phyloP scores from a whole-genome alignment of 441 rosid species.

The Monsonia emarginata region DNA sequence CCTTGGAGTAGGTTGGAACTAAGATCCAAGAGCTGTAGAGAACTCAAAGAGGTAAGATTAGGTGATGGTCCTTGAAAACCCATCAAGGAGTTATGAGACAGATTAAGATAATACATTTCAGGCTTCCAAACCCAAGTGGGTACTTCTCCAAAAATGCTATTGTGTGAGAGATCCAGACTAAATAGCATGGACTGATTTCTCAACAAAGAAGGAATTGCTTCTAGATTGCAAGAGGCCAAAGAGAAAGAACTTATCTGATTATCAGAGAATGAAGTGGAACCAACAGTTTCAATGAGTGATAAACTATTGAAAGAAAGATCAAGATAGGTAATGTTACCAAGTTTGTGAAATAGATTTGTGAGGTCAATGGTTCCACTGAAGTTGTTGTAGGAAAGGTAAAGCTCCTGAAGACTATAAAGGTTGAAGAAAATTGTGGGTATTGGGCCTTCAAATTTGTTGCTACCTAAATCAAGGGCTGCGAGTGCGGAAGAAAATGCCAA shows the following conservation, averaged over 20 bases:
- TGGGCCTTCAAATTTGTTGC: constrained; percentile 6
- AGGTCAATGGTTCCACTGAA: constrained; percentile 5
- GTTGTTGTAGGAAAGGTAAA: constrained; percentile 3
- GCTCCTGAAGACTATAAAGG: neutral
- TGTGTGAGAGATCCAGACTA: neutral
- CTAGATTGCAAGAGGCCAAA: constrained; percentile 1
- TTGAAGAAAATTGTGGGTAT: constrained; percentile 12
- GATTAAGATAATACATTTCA: neutral
- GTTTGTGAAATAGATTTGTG: neutral
- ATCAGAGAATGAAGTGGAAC: neutral
- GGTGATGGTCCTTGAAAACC: neutral
- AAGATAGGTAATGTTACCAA: neutral
- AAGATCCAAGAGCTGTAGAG: neutral
- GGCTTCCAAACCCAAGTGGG: neutral
- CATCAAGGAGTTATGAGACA: neutral
- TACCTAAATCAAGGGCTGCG: neutral
- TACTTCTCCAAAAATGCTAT: neutral
- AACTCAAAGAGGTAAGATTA: neutral
- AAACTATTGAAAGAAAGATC: constrained; percentile 10
- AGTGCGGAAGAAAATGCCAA: neutral
- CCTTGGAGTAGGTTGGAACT: neutral
- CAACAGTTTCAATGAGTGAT: neutral
- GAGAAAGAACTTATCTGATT: neutral
- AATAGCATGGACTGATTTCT: neutral
- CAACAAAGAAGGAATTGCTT: neutral